phyloP scores from a whole-genome alignment of 106 monocot genomes.

The Allium sativum region DNA sequence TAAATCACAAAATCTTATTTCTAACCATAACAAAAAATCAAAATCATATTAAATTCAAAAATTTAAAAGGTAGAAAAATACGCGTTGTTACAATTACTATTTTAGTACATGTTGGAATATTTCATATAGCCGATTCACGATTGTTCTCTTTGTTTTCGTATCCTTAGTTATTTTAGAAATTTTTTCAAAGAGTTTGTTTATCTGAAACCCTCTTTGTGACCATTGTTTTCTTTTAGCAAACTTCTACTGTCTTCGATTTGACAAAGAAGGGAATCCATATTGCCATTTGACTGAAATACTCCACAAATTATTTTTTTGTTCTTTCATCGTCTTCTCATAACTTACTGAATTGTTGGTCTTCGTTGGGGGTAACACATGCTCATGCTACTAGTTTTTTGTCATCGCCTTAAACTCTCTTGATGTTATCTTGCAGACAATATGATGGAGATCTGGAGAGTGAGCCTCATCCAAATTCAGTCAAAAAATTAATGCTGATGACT shows the following conservation, averaged over 20 bases:
- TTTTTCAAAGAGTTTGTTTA: background rate
- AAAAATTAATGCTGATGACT: conserved; percentile 39
- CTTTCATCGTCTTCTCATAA: no score
- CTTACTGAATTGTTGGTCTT: no score
- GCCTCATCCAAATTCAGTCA: conserved; percentile 31
- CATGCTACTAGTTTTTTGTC: background rate
- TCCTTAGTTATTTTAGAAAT: no score
- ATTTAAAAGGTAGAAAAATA: no score
- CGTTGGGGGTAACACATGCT: background rate
- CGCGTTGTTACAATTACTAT: no score
- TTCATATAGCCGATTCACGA: background rate
- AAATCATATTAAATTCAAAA: no score
- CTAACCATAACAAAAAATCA: no score
- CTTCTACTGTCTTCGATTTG: background rate
- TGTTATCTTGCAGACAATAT: conserved; percentile 53
- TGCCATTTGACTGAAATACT: no score
- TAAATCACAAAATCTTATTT: no score
- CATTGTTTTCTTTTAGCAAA: background rate
- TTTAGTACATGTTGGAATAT: background rate
- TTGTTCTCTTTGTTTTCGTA: no score
- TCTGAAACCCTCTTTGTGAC: background rate
- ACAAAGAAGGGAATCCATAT: background rate
- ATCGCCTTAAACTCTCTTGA: background rate
- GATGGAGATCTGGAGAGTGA: conserved; percentile 41
- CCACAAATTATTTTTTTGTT: no score